Evolutionary conservation across 164 flowering plant species (phyloP).

Genomic region (Sextonia rubra): DNA sequence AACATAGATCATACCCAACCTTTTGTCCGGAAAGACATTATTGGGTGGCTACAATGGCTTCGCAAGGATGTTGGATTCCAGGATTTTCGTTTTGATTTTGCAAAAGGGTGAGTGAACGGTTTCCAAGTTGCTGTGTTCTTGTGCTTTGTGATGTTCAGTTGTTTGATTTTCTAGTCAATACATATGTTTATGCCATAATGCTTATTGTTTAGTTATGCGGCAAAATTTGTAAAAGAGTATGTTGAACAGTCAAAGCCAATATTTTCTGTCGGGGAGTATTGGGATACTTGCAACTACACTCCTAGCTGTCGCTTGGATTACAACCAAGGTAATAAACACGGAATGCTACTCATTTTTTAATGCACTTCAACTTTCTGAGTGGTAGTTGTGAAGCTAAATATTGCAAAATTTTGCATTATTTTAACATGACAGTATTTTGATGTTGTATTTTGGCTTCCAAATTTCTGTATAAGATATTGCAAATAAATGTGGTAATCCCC

Average conservation of each 20-base stretch:
- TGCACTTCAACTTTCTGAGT: neutral
- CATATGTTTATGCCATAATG: neutral
- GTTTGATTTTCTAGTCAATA: neutral
- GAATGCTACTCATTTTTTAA: neutral
- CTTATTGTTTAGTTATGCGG: constrained; percentile 51
- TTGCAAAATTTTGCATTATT: neutral
- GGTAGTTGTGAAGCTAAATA: neutral
- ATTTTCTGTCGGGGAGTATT: constrained; percentile 89
- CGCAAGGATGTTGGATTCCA: constrained; percentile 69
- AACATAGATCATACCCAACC: constrained; percentile 79
- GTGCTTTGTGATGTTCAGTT: neutral
- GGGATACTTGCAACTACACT: constrained; percentile 89
- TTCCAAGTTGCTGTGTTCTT: neutral
- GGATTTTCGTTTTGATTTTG: constrained; percentile 98
- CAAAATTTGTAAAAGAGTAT: constrained; percentile 84
- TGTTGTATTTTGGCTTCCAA: neutral
- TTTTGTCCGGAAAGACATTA: constrained; percentile 78
- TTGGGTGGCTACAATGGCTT: constrained; percentile 76
- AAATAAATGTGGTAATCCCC: too few species aligned
- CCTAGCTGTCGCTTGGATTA: constrained; percentile 54
- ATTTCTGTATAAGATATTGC: too few species aligned
- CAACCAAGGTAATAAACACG: constrained; percentile 64
- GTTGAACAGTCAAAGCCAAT: constrained; percentile 73
- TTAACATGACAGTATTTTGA: too few species aligned
- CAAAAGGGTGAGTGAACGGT: constrained; percentile 59